phyloP scores from a whole-genome alignment of 768 basidiomycete genomes.

The Pisolithus orientalis region DNA sequence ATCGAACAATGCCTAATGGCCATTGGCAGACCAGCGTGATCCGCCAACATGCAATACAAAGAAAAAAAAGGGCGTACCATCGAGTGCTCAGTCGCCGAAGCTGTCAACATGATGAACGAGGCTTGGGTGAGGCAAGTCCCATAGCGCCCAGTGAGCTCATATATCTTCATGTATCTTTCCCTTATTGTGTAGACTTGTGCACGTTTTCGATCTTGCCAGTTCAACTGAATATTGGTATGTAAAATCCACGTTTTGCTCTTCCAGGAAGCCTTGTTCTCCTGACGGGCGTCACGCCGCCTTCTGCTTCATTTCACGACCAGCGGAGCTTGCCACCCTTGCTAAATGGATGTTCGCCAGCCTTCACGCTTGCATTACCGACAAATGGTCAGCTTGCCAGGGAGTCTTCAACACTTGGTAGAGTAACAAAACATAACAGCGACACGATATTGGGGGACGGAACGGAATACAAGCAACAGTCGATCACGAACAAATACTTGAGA shows the following conservation, averaged over 20 bases:
- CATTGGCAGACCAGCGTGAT: conserved; percentile 1
- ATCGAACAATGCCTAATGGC: not conserved
- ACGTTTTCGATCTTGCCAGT: not conserved
- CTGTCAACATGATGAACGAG: not conserved
- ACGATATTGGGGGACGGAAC: conserved; percentile 28
- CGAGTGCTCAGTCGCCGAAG: not conserved
- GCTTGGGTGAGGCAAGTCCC: not conserved
- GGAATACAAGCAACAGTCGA: conserved; percentile 43
- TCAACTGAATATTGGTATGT: not conserved
- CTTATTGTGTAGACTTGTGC: not conserved
- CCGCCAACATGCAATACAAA: not conserved
- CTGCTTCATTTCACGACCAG: conserved; percentile 1
- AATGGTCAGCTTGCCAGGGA: conserved; percentile 32
- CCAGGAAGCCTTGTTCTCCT: not conserved
- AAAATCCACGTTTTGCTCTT: not conserved
- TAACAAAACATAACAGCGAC: conserved; percentile 44
- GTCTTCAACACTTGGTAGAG: conserved; percentile 35
- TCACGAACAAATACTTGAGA: conserved; percentile 59
- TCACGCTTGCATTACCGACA: conserved; percentile 33
- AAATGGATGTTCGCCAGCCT: conserved; percentile 21
- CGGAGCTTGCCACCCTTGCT: conserved; percentile 9
- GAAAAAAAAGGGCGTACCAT: not conserved
- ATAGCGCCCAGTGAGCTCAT: not conserved
- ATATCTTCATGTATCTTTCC: not conserved
- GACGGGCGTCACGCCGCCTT: conserved; percentile 3